These are phyloP conservation scores for Primulina tabacum DNA, from an alignment of 257 asterid genomes.

Conservation along the genomic window DNA sequence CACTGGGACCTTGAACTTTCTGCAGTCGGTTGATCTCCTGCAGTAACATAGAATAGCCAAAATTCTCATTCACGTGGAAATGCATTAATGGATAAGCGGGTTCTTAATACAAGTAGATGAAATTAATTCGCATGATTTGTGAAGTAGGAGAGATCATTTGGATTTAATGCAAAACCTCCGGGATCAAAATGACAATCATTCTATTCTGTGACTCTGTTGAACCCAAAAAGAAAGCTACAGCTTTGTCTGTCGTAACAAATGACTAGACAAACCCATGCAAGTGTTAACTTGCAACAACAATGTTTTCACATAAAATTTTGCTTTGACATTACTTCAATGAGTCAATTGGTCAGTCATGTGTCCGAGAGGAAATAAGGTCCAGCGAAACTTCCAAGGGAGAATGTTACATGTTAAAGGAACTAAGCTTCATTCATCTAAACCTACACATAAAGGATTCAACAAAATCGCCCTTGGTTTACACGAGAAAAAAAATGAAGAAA, in stretches of 20 bases:
- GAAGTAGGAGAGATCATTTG: neutral
- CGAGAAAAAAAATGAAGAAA: neutral
- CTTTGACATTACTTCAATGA: neutral
- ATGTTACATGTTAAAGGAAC: neutral
- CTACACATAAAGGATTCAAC: neutral
- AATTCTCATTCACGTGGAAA: neutral
- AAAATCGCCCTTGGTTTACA: neutral
- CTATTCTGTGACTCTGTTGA: neutral
- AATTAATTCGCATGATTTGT: neutral
- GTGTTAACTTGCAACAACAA: neutral
- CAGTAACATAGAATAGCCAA: conserved; percentile 6
- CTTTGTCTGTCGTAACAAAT: neutral
- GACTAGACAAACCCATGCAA: neutral
- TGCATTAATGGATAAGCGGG: neutral
- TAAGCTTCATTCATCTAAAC: neutral
- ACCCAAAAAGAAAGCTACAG: neutral
- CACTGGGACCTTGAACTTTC: conserved; percentile 94
- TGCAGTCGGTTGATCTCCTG: conserved; percentile 94
- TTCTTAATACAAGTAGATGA: neutral
- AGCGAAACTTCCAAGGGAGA: neutral
- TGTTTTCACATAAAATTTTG: neutral
- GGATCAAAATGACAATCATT: neutral
- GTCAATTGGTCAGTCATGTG: neutral
- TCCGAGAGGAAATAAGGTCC: neutral
- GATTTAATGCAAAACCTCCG: neutral